These are phyloP conservation scores for Cotoneaster glaucophyllus DNA, from an alignment of 306 rosid species.

Conservation along the genomic window DNA sequence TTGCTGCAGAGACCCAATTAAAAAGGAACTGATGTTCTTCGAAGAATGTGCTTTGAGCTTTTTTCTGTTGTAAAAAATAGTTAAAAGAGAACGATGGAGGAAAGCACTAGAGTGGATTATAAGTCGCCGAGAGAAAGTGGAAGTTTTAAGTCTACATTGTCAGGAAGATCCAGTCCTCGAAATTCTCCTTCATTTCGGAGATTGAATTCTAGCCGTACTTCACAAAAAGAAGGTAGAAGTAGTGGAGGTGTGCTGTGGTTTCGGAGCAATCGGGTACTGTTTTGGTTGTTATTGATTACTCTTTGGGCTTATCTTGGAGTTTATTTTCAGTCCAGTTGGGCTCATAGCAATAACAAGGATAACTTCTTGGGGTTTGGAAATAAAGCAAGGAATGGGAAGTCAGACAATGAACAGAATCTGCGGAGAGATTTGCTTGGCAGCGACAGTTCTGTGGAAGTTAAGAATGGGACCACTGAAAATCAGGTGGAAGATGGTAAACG, in stretches of 20 bases:
- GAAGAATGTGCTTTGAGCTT: conserved; percentile 1
- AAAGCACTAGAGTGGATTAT: conserved; percentile 39
- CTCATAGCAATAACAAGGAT: conserved; percentile 42
- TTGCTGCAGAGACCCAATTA: not conserved
- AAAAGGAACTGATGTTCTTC: not conserved
- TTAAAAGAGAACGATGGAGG: conserved; percentile 53
- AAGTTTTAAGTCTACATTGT: conserved; percentile 46
- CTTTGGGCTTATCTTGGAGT: conserved; percentile 91
- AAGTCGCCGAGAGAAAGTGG: conserved; percentile 44
- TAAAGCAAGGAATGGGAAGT: conserved; percentile 25
- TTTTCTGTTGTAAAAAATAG: conserved; percentile 21
- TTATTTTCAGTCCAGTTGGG: conserved; percentile 84
- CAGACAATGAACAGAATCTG: conserved; percentile 33
- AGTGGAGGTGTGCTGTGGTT: conserved; percentile 40
- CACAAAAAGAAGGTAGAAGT: conserved; percentile 57
- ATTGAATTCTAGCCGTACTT: conserved; percentile 45
- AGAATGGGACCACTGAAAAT: conserved; percentile 29
- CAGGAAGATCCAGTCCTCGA: conserved; percentile 60
- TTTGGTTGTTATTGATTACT: conserved; percentile 73
- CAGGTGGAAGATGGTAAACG: conserved; percentile 25
- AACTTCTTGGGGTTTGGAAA: conserved; percentile 55
- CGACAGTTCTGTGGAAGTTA: conserved; percentile 22
- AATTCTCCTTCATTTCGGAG: conserved; percentile 61
- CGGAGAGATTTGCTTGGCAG: conserved; percentile 29
- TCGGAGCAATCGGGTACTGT: conserved; percentile 52